Evolutionary conservation across 768 basidiomycete species (phyloP).

Genomic region (Pholiota conissans): DNA sequence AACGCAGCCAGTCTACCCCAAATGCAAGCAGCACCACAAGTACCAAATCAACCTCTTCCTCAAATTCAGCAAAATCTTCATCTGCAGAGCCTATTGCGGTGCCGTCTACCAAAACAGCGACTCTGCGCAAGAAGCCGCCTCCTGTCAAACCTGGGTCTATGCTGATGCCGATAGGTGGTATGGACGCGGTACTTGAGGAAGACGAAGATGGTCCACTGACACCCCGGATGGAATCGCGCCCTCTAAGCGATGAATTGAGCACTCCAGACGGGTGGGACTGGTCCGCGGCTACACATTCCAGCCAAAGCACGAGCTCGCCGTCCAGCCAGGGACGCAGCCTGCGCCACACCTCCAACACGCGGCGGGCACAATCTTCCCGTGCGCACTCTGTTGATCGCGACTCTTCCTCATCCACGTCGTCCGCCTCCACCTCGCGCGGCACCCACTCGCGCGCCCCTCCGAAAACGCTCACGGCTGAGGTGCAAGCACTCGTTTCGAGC

Average conservation of each 20-base stretch:
- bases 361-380: not conserved
- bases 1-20: not conserved
- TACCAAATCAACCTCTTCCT: not conserved
- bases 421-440: not conserved
- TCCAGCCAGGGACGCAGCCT: not conserved
- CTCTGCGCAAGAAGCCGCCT: constrained; percentile 10
- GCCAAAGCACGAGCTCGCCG: not conserved
- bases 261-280: constrained; percentile 10
- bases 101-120: constrained; percentile 1
- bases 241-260: not conserved
- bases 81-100: not conserved
- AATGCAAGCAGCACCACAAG: not conserved
- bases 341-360: constrained; percentile 7
- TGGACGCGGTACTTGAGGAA: constrained; percentile 27
- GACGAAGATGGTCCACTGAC: constrained; percentile 23
- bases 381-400: constrained; percentile 7
- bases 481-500: constrained; percentile 16
- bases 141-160: constrained; percentile 5
- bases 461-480: constrained; percentile 23
- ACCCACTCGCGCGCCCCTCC: constrained; percentile 9
- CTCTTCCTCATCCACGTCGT: constrained; percentile 1
- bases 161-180: constrained; percentile 19
- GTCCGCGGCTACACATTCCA: not conserved
- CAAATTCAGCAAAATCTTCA: not conserved
- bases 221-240: constrained; percentile 13